These are phyloP conservation scores for Dimargaris xerosporica DNA, from an alignment of 192 early-diverging fungal species.

Conservation along the genomic window DNA sequence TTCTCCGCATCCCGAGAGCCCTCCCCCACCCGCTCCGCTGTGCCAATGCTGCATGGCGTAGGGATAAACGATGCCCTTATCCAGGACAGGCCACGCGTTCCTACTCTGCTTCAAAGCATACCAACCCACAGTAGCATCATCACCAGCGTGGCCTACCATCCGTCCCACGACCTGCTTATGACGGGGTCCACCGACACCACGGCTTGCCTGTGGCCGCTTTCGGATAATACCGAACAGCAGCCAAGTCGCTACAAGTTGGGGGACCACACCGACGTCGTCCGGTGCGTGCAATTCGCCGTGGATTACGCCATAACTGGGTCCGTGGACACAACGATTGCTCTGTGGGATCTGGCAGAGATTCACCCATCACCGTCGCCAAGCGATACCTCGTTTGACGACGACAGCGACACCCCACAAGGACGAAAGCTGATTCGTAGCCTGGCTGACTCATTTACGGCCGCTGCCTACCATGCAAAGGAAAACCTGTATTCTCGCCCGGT, in stretches of 20 bases:
- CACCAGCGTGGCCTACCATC: constrained; percentile 40
- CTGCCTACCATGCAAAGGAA: background rate
- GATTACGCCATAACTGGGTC: constrained; percentile 41
- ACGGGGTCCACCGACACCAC: constrained; percentile 55
- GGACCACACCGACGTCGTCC: constrained; percentile 22
- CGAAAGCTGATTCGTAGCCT: constrained; percentile 18
- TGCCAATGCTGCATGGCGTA: background rate
- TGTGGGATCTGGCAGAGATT: constrained; percentile 48
- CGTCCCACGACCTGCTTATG: constrained; percentile 34
- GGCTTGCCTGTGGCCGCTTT: constrained; percentile 45
- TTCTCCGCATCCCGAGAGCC: background rate
- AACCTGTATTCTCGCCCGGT: constrained; percentile 4
- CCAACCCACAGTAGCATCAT: constrained; percentile 14
- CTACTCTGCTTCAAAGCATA: background rate
- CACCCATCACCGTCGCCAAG: constrained; percentile 27
- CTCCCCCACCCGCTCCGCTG: background rate
- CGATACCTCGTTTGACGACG: background rate
- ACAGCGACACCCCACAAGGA: constrained; percentile 19
- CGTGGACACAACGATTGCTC: constrained; percentile 43
- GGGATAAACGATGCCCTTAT: no score
- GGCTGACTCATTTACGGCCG: constrained; percentile 19
- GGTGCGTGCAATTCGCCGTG: constrained; percentile 23
- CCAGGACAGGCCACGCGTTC: background rate
- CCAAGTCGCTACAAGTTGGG: constrained; percentile 18
- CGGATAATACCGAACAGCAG: constrained; percentile 25